These are phyloP conservation scores for Paraphysoderma sedebokerense DNA, from an alignment of 371 early-diverging fungal genomes.

Conservation along the genomic window DNA sequence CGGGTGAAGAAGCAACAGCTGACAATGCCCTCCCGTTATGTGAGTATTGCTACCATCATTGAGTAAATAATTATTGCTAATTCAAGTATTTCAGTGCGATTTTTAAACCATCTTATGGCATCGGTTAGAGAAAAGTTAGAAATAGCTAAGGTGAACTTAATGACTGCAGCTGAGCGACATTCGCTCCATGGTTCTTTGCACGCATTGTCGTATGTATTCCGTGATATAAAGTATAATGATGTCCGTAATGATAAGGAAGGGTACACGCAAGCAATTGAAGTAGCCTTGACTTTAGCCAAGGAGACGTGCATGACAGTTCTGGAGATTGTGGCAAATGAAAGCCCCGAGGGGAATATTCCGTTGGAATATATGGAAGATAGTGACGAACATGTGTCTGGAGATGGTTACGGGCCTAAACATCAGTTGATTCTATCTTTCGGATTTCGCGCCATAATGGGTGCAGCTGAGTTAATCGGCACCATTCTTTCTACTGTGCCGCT, in stretches of 20 bases:
- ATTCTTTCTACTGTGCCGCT: slow-evolving; percentile 6
- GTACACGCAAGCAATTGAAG: slow-evolving; percentile 24
- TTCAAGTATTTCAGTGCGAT: too few species aligned
- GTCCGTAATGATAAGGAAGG: slow-evolving; percentile 10
- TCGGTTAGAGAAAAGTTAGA: slow-evolving; percentile 29
- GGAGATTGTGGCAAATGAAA: slow-evolving; percentile 49
- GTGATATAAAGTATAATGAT: slow-evolving; percentile 3
- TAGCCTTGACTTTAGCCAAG: slow-evolving; percentile 25
- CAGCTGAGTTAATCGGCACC: slow-evolving; percentile 28
- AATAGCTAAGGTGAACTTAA: slow-evolving; percentile 34
- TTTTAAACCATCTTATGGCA: slow-evolving; percentile 28
- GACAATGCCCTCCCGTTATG: too few species aligned
- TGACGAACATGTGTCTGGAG: slow-evolving; percentile 11
- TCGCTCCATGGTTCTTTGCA: slow-evolving; percentile 59
- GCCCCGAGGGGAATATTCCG: slow-evolving; percentile 71
- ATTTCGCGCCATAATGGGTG: slow-evolving; percentile 85
- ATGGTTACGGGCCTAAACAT: slow-evolving; percentile 40
- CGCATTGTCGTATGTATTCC: slow-evolving; percentile 31
- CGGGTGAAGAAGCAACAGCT: too few species aligned
- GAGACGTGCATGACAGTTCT: slow-evolving; percentile 37
- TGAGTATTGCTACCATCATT: too few species aligned
- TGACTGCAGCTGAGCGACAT: slow-evolving; percentile 45
- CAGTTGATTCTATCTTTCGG: slow-evolving; percentile 78
- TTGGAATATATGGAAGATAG: slow-evolving; percentile 14
- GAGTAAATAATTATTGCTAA: too few species aligned